These are phyloP conservation scores for Warburgia ugandensis DNA, from an alignment of 164 flowering plant species.

Conservation along the genomic window DNA sequence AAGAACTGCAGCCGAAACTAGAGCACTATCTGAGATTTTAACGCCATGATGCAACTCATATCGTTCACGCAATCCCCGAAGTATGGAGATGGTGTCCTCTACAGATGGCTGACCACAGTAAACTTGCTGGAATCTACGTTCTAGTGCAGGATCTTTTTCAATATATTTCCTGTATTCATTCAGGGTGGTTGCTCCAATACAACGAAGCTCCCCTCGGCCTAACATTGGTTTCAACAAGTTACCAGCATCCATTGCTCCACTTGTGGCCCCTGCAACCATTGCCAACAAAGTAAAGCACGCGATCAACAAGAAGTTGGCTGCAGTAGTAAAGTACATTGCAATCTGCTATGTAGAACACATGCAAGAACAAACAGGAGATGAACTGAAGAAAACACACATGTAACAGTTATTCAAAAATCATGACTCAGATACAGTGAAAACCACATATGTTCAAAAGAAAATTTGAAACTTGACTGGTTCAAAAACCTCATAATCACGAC, in stretches of 20 bases:
- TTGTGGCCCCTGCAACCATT: conserved; percentile 49
- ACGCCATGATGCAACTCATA: conserved; percentile 98
- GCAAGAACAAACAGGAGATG: not conserved
- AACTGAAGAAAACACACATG: not conserved
- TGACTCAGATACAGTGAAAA: too few species aligned
- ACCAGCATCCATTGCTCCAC: conserved; percentile 98
- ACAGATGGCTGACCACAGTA: conserved; percentile 88
- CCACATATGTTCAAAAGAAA: too few species aligned
- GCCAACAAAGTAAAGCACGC: not conserved
- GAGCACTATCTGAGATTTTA: conserved; percentile 88
- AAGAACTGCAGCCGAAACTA: conserved; percentile 86
- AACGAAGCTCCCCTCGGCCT: conserved; percentile 91
- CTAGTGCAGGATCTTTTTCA: conserved; percentile 93
- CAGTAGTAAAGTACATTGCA: not conserved
- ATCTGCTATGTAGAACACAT: not conserved
- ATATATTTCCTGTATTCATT: conserved; percentile 90
- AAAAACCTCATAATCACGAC: too few species aligned
- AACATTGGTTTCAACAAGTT: conserved; percentile 96
- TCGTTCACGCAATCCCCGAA: conserved; percentile 88
- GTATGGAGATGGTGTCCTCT: conserved; percentile 86
- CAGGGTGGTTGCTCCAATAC: conserved; percentile 93
- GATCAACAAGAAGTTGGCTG: conserved; percentile 5
- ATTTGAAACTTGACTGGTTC: too few species aligned
- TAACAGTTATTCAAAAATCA: too few species aligned
- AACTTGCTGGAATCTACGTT: conserved; percentile 93